Evolutionary conservation across 2,329 filamentous ascomycete species (phyloP).

Genomic region (Aureobasidium lini): DNA sequence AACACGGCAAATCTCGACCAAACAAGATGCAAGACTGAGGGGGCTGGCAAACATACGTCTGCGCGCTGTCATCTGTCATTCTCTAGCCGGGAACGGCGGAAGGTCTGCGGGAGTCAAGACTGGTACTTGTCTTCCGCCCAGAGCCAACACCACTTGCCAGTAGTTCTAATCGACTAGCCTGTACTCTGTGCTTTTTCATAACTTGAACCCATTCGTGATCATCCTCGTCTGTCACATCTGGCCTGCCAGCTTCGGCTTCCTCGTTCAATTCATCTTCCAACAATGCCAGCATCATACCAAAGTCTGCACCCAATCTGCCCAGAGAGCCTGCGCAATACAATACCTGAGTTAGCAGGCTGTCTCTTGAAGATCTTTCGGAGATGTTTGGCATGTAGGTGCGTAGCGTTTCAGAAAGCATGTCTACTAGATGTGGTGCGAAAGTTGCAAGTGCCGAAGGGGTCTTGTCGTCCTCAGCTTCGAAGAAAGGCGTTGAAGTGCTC

Average conservation of each 20-base stretch:
- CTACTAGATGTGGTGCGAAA: slow-evolving; percentile 76
- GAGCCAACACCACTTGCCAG: slow-evolving; percentile 36
- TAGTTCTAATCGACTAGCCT: slow-evolving; percentile 69
- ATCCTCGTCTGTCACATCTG: slow-evolving; percentile 55
- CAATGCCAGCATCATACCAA: slow-evolving; percentile 74
- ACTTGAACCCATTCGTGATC: slow-evolving; percentile 75
- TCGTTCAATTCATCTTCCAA: slow-evolving; percentile 41
- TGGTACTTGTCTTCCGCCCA: slow-evolving; percentile 20
- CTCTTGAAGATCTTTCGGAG: slow-evolving; percentile 67
- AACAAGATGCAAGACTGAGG: slow-evolving; percentile 4
- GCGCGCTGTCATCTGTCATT: neutral
- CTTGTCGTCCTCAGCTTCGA: slow-evolving; percentile 10
- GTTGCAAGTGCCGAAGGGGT: slow-evolving; percentile 67
- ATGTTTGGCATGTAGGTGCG: slow-evolving; percentile 72
- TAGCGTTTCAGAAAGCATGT: slow-evolving; percentile 71
- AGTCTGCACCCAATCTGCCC: slow-evolving; percentile 83
- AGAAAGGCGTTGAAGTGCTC: neutral
- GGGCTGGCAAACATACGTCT: neutral
- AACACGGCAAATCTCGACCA: neutral
- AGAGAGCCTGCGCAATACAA: slow-evolving; percentile 89
- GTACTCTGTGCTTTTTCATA: slow-evolving; percentile 76
- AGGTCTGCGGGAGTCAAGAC: slow-evolving; percentile 8
- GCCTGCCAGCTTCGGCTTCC: slow-evolving; percentile 50
- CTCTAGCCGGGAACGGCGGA: slow-evolving; percentile 2
- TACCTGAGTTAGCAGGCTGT: slow-evolving; percentile 86